Evolutionary conservation across 306 rosid species (phyloP).

Genomic region (Quercus parvula): DNA sequence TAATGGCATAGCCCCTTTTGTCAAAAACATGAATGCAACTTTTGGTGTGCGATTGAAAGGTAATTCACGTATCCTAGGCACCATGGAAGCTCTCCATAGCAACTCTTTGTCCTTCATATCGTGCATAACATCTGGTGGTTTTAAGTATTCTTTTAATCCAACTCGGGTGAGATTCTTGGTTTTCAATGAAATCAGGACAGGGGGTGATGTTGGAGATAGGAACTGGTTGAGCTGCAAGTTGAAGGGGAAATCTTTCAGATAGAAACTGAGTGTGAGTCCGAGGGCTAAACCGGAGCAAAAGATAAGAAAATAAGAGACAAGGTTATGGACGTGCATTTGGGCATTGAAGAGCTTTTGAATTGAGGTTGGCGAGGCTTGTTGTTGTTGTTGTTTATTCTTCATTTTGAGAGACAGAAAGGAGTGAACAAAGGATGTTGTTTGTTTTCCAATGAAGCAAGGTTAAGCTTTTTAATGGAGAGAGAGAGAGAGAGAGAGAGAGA

Average conservation of each 20-base stretch:
- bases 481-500: not conserved
- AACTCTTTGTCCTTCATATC: slow-evolving; percentile 72
- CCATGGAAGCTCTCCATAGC: slow-evolving; percentile 74
- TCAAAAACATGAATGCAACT: slow-evolving; percentile 80
- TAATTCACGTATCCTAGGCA: slow-evolving; percentile 23
- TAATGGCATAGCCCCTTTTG: slow-evolving; percentile 53
- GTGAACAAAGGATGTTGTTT: not conserved
- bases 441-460: not conserved
- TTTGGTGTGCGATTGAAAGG: slow-evolving; percentile 50
- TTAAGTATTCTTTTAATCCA: slow-evolving; percentile 35
- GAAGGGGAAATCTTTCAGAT: slow-evolving; percentile 30
- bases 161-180: slow-evolving; percentile 1
- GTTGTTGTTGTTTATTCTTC: slow-evolving; percentile 28
- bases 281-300: slow-evolving; percentile 59
- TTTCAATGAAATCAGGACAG: not conserved
- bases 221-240: slow-evolving; percentile 28
- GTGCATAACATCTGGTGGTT: slow-evolving; percentile 42
- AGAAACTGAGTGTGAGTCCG: slow-evolving; percentile 51
- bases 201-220: not conserved
- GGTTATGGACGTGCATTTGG: slow-evolving; percentile 39
- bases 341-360: slow-evolving; percentile 28
- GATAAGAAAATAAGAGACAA: slow-evolving; percentile 32
- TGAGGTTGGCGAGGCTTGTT: slow-evolving; percentile 16
- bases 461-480: not conserved
- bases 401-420: slow-evolving; percentile 7